Evolutionary conservation across 129 eudicot species (phyloP).

Genomic region (sunflower (Helianthus annuus)): HanXRQr2.0-SUNRISE NC_035436.2:206767343-206767842

Average conservation of each 20-base stretch:
- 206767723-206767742: background rate
- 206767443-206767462: background rate
- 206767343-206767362: constrained; percentile 24
- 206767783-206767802: constrained; percentile 28
- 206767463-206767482: background rate
- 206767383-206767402: constrained; percentile 26
- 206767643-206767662: constrained; percentile 35
- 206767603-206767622: constrained; percentile 35
- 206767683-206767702: constrained; percentile 36
- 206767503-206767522: constrained; percentile 26
- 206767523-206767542: constrained; percentile 6
- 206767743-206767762: too few species aligned
- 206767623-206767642: constrained; percentile 25
- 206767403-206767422: constrained; percentile 28
- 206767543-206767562: constrained; percentile 32
- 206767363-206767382: constrained; percentile 36
- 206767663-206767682: constrained; percentile 34
- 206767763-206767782: background rate
- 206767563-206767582: constrained; percentile 34
- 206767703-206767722: constrained; percentile 1
- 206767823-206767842: background rate
- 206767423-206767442: background rate
- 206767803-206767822: constrained; percentile 9
- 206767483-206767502: background rate
- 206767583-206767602: constrained; percentile 41